phyloP scores from a whole-genome alignment of 768 basidiomycete species.

The Tulasnella sp. region DNA sequence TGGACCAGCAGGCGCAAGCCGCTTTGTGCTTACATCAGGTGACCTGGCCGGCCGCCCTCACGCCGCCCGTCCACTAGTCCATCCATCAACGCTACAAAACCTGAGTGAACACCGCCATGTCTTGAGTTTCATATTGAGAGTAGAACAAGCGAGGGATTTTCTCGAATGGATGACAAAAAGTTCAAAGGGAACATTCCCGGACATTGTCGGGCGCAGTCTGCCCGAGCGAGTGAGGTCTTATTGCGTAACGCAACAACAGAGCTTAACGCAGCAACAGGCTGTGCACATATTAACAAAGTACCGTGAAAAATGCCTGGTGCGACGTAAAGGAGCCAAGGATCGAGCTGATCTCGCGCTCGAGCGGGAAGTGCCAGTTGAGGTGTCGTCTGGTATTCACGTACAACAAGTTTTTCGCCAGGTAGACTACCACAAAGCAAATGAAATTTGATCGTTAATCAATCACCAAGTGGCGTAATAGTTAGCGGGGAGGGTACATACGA shows the following conservation, averaged over 20 bases:
- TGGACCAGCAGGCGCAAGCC: neutral
- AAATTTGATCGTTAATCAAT: neutral
- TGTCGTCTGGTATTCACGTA: too few relatives aligned
- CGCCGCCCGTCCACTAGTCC: too few relatives aligned
- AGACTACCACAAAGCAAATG: neutral
- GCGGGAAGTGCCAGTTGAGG: too few relatives aligned
- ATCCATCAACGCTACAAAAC: too few relatives aligned
- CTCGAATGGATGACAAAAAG: neutral
- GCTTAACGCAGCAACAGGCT: neutral
- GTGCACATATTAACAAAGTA: neutral
- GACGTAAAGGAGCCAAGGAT: neutral
- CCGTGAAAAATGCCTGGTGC: neutral
- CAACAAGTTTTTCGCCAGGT: too few relatives aligned
- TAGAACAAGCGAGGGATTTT: neutral
- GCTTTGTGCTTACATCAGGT: neutral
- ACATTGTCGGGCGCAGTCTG: neutral
- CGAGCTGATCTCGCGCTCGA: neutral
- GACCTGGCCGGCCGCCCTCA: neutral
- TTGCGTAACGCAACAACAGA: neutral
- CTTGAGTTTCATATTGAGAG: neutral
- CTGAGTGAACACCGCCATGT: neutral
- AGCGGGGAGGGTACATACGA: too few relatives aligned
- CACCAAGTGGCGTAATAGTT: neutral
- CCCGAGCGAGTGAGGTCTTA: neutral
- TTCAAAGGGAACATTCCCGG: neutral